Evolutionary conservation across 208 protist genomes (phyloP).

Genomic region (Crithidia acanthocephali): DNA sequence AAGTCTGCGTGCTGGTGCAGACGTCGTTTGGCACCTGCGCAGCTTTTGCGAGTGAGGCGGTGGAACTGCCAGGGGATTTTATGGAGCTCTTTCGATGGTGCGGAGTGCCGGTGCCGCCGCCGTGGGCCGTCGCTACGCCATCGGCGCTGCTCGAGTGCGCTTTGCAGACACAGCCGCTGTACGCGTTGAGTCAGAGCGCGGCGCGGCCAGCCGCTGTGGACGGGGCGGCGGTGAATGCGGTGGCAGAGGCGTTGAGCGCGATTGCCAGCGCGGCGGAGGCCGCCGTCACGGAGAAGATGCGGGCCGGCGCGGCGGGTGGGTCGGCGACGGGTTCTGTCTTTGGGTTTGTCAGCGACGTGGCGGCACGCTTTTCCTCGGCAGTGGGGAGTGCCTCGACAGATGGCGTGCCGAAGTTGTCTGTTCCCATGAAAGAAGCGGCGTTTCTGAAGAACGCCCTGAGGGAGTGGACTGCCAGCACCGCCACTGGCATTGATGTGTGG

Average conservation of each 20-base stretch:
- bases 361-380: slow-evolving; percentile 18
- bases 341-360: slow-evolving; percentile 44
- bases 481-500: slow-evolving; percentile 21
- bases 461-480: slow-evolving; percentile 17
- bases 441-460: slow-evolving; percentile 21
- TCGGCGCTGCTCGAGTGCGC: slow-evolving; percentile 17
- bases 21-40: slow-evolving; percentile 23
- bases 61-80: slow-evolving; percentile 18
- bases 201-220: not conserved
- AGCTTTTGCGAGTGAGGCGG: not conserved
- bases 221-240: not conserved
- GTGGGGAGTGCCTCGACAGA: not conserved
- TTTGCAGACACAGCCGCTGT: slow-evolving; percentile 28
- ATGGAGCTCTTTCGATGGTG: slow-evolving; percentile 11
- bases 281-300: slow-evolving; percentile 4
- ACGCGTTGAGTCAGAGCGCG: not conserved
- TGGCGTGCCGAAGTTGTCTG: slow-evolving; percentile 11
- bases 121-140: slow-evolving; percentile 16
- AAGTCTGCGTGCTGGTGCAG: slow-evolving; percentile 20
- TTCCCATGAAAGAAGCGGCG: slow-evolving; percentile 37
- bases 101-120: not conserved
- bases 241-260: slow-evolving; percentile 27
- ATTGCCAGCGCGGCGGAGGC: slow-evolving; percentile 45
- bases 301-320: not conserved
- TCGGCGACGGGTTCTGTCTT: slow-evolving; percentile 22